Percentiles rank a stretch among this genome's conserved stretches.
Evolutionary conservation across 495 filamentous ascomycete genomes (phyloP).

Genomic region (Penicillium coffeae): DNA sequence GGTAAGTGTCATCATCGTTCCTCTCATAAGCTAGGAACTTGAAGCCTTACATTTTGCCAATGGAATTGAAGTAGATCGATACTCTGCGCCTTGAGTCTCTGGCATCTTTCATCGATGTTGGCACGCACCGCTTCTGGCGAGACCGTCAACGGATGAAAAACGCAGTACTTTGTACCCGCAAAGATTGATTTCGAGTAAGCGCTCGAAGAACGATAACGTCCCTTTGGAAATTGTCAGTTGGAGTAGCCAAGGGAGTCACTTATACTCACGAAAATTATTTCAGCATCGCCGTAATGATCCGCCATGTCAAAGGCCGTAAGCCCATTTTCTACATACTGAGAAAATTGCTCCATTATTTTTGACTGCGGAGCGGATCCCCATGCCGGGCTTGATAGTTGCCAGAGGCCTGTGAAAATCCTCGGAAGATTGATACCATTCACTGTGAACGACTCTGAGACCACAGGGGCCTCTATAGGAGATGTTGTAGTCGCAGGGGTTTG

Average conservation of each 20-base stretch:
- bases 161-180: conserved; percentile 41
- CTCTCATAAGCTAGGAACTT: too few relatives aligned
- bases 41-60: conserved; percentile 39
- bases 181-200: conserved; percentile 23
- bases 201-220: conserved; percentile 32
- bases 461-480: neutral
- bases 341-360: conserved; percentile 21
- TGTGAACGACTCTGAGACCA: conserved; percentile 23
- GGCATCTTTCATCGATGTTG: conserved; percentile 35
- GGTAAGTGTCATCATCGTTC: too few relatives aligned
- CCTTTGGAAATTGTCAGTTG: conserved; percentile 25
- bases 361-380: conserved; percentile 36
- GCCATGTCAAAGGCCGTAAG: conserved; percentile 40
- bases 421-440: conserved; percentile 30
- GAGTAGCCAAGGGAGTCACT: conserved; percentile 8
- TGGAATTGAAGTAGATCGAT: conserved; percentile 45
- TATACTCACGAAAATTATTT: conserved; percentile 26
- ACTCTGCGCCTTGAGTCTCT: conserved; percentile 24
- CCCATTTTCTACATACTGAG: conserved; percentile 21
- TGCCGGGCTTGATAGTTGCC: conserved; percentile 44
- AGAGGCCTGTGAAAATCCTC: conserved; percentile 40
- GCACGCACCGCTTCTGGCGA: conserved; percentile 27
- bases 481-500: conserved; percentile 1
- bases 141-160: conserved; percentile 28
- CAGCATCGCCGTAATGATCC: conserved; percentile 45